These are phyloP conservation scores for Neospora caninum DNA, from an alignment of 169 alveolate genomes.

Conservation along the genomic window DNA sequence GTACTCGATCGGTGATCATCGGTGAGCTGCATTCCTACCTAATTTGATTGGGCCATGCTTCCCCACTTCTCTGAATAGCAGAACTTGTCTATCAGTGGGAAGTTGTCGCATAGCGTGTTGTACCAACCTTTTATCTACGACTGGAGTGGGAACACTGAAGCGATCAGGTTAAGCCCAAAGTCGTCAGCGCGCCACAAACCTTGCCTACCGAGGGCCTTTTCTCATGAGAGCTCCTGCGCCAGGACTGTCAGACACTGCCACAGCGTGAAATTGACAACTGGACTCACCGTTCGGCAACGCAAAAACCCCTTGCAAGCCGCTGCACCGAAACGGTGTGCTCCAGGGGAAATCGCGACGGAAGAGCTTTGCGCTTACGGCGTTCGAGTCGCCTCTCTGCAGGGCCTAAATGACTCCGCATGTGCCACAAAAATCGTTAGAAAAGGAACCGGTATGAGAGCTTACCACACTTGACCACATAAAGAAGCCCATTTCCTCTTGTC, in stretches of 20 bases:
- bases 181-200: background rate
- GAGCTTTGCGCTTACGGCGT: background rate
- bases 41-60: conserved; percentile 55
- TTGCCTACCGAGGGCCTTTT: conserved; percentile 9
- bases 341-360: background rate
- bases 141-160: conserved; percentile 42
- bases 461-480: conserved; percentile 45
- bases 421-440: background rate
- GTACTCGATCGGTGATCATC: too few species aligned
- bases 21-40: conserved; percentile 22
- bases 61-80: conserved; percentile 38
- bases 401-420: background rate
- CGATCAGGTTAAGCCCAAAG: background rate
- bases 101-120: too few species aligned
- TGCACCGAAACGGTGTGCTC: background rate
- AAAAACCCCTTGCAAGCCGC: background rate
- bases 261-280: background rate
- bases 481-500: conserved; percentile 60
- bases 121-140: conserved; percentile 31
- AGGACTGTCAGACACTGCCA: background rate
- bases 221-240: background rate
- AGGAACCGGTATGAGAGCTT: background rate
- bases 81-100: background rate
- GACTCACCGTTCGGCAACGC: conserved; percentile 5
- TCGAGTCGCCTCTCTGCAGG: conserved; percentile 23